phyloP scores from a whole-genome alignment of 2,329 filamentous ascomycete species.

The Herpotrichia juniperi region DNA sequence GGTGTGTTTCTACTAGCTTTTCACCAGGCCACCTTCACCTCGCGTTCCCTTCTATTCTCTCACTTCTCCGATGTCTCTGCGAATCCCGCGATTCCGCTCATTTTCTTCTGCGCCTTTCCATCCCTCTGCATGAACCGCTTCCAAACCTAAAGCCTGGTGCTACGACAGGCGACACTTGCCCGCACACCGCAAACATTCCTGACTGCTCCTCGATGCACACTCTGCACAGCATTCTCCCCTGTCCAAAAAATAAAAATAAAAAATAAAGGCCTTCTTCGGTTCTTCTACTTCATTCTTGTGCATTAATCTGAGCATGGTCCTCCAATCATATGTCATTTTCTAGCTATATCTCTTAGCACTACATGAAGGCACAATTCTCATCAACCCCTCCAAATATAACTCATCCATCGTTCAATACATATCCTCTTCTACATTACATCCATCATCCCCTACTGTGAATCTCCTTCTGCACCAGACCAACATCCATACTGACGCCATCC shows the following conservation, averaged over 20 bases:
- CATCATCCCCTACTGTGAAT: too few species aligned
- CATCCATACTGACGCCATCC: too few species aligned
- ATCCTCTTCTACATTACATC: too few species aligned
- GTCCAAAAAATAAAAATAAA: too few species aligned
- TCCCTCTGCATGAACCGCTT: conserved; percentile 11
- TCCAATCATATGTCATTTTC: too few species aligned
- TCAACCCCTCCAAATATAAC: too few species aligned
- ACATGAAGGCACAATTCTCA: too few species aligned
- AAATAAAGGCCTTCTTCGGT: not conserved
- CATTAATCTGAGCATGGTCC: too few species aligned
- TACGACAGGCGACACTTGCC: conserved; percentile 30
- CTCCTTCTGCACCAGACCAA: too few species aligned
- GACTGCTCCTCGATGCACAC: conserved; percentile 8
- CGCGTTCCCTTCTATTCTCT: conserved; percentile 6
- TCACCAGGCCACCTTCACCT: not conserved
- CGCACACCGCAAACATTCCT: conserved; percentile 17
- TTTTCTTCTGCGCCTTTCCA: conserved; percentile 9
- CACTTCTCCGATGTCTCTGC: not conserved
- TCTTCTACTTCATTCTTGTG: too few species aligned
- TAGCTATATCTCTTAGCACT: too few species aligned
- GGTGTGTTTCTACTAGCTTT: not conserved
- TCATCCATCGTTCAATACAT: too few species aligned
- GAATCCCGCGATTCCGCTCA: not conserved
- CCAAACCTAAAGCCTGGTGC: conserved; percentile 12
- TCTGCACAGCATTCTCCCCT: not conserved